Conservation (phyloP, 163 green algal species). For the Chlamydomonas reinhardtii region DNA sequence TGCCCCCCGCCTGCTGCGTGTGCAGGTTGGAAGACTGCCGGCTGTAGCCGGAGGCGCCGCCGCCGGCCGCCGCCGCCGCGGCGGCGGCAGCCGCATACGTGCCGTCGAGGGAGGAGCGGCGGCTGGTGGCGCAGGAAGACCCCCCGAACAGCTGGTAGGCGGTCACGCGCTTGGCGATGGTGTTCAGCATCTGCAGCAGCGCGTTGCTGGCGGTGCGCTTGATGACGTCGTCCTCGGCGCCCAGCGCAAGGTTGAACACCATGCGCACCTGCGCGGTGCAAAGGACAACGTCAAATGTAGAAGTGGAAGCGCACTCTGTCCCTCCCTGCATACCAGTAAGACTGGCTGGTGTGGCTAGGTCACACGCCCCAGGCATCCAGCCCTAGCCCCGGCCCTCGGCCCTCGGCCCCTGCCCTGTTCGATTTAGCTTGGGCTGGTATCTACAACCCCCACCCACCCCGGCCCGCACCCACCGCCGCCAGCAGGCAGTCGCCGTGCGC, state of each 20-base stretch:
- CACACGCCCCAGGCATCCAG: too few species aligned
- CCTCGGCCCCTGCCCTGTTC: too few species aligned
- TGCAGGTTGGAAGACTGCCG: not conserved
- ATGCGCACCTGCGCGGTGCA: constrained; percentile 45
- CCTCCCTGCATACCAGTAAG: too few species aligned
- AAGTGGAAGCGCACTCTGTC: too few species aligned
- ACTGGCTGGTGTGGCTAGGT: too few species aligned
- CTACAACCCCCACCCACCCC: too few species aligned
- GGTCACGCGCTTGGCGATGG: constrained; percentile 85
- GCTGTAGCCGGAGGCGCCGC: constrained; percentile 2
- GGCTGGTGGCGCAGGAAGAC: constrained; percentile 8
- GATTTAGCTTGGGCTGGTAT: too few species aligned
- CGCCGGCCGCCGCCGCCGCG: not conserved
- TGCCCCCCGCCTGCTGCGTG: not conserved
- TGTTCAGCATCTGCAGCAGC: constrained; percentile 91
- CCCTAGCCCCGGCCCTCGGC: too few species aligned
- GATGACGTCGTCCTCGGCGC: constrained; percentile 71
- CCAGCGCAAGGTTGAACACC: constrained; percentile 91
- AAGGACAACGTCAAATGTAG: too few species aligned
- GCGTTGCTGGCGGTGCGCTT: constrained; percentile 85
- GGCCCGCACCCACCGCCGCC: constrained; percentile 60
- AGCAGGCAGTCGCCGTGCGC: constrained; percentile 90
- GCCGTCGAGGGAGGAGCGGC: constrained; percentile 37
- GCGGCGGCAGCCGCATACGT: not conserved
- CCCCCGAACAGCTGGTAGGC: constrained; percentile 56